Evolutionary conservation across 176 grass and related monocot species (phyloP), one percentile per base, ranked within the genome.

Genomic region (Oryza glaberrima): DNA sequence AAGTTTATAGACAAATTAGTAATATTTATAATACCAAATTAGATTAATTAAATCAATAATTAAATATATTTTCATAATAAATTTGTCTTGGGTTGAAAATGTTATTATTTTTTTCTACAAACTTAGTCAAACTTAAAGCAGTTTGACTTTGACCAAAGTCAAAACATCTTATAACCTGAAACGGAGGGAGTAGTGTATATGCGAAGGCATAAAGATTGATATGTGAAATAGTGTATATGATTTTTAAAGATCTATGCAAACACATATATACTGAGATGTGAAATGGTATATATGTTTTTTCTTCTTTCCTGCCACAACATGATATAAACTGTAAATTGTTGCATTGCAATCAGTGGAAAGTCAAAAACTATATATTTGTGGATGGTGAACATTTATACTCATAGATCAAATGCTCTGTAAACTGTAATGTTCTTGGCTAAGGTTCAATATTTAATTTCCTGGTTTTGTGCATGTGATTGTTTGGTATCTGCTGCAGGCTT

Each of bases 401-500:
- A 22, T 61, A 61, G 20, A 75, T 56, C 41, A 46, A 81, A 9
- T 76, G 44, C 32, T 85, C 46, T 81, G 52, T 52, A 10, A 16
- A 6, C 28, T 71, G 8, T 56, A 69, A 16, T 26, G 32, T 72
- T 65, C 45, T 77, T 51, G 2, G 12, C 58, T 69, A 73, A 20
- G 68, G 12, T 86, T 63, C 16, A 72, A 46, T 82, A 46, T 56
- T 65, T 76, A 4, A 22, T 61, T 10, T 61, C 43, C 25, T 35
- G 9, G 65, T 11, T 23, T 58, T 75, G n/a, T 78, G 19, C 36
- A 65, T 84, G 38, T 68, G 20, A 65, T 91, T 89, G 26, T 4
- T 46, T 80, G n/a, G 54, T 87, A 70, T 88, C 61, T 88, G 35
- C 65, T 56, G 79, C 73, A 98, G 96, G 85, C 78, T 98, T 43